A percentile compares a stretch with the other conserved stretches of the same genome.
These are phyloP conservation scores for Phytophthora crassamura DNA, from an alignment of 352 stramenopile genomes.

Conservation along the genomic window DNA sequence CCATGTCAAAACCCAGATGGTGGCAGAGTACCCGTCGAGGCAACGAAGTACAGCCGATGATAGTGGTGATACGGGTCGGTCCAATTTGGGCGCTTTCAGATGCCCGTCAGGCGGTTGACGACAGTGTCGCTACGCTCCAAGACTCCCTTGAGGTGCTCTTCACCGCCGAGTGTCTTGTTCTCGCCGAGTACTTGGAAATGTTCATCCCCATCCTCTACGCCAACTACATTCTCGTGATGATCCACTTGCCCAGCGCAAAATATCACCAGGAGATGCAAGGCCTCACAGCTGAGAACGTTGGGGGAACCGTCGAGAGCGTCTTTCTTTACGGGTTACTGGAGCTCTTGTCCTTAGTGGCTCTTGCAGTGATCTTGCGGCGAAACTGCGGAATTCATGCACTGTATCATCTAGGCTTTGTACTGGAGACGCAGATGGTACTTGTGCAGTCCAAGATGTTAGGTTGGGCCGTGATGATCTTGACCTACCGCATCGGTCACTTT, in stretches of 20 bases:
- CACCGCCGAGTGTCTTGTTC: slow-evolving; percentile 33
- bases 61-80: not conserved
- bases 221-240: slow-evolving; percentile 14
- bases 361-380: slow-evolving; percentile 1
- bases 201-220: slow-evolving; percentile 36
- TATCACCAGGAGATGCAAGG: slow-evolving; percentile 31
- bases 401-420: slow-evolving; percentile 28
- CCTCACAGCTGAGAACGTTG: slow-evolving; percentile 1
- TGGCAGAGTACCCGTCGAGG: not conserved
- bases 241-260: slow-evolving; percentile 18
- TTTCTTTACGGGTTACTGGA: slow-evolving; percentile 21
- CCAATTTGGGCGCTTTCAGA: no score
- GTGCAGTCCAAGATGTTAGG: slow-evolving; percentile 21
- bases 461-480: slow-evolving; percentile 15
- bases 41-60: not conserved
- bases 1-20: not conserved
- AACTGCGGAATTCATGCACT: slow-evolving; percentile 14
- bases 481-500: slow-evolving; percentile 7
- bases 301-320: slow-evolving; percentile 5
- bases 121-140: not conserved
- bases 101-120: no score
- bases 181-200: slow-evolving; percentile 36
- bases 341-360: slow-evolving; percentile 14
- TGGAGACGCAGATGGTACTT: slow-evolving; percentile 20
- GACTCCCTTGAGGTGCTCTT: slow-evolving; percentile 19